Evolutionary conservation across 371 early-diverging fungal genomes (phyloP).

Genomic region (Mortierella sp.): DNA sequence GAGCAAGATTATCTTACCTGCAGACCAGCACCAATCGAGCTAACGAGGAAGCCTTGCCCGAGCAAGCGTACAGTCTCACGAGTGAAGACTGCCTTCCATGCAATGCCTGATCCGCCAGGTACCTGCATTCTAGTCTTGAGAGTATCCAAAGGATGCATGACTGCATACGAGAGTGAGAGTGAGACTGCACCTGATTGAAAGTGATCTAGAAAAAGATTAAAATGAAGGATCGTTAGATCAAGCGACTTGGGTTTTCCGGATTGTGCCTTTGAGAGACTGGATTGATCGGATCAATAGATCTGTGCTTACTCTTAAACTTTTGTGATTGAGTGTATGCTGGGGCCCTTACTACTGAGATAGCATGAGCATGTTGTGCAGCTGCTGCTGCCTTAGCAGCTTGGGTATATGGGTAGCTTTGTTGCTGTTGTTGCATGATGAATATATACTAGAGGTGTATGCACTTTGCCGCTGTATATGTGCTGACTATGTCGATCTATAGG

Average conservation of each 20-base stretch:
- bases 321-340: constrained; percentile 50
- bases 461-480: too few species aligned
- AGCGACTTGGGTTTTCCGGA: background rate
- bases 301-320: constrained; percentile 54
- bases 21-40: constrained; percentile 78
- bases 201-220: constrained; percentile 59
- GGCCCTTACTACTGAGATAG: constrained; percentile 32
- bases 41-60: constrained; percentile 76
- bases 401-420: constrained; percentile 33
- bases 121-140: constrained; percentile 79
- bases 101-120: constrained; percentile 55
- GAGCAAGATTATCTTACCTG: constrained; percentile 59
- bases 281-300: background rate
- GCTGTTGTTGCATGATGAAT: constrained; percentile 50
- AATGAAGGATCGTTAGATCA: background rate
- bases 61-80: constrained; percentile 67
- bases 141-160: constrained; percentile 82
- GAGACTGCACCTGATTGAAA: constrained; percentile 77
- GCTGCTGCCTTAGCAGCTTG: constrained; percentile 28
- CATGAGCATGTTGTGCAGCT: constrained; percentile 26
- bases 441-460: constrained; percentile 3
- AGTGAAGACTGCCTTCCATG: constrained; percentile 65
- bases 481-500: too few species aligned
- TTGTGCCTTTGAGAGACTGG: background rate
- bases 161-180: constrained; percentile 75